These are phyloP conservation scores for Erysimum pusillum DNA, from an alignment of 441 rosid species.

Conservation along the genomic window DNA sequence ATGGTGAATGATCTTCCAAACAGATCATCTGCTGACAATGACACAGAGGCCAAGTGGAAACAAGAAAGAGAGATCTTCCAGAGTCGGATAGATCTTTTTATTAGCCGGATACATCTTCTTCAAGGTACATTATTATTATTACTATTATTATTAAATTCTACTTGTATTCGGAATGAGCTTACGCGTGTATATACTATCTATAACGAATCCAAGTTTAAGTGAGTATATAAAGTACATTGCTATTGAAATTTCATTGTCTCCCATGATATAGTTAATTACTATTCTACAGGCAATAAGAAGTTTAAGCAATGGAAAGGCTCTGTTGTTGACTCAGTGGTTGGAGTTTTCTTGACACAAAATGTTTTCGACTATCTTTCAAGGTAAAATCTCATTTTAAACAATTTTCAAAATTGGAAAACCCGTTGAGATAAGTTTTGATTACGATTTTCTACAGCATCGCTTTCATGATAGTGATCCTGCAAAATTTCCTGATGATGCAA, in stretches of 20 bases:
- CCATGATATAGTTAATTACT: not conserved
- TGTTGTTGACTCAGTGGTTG: conserved; percentile 65
- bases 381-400: conserved; percentile 38
- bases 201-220: not conserved
- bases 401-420: not conserved
- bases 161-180: not conserved
- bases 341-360: conserved; percentile 73
- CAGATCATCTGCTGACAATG: conserved; percentile 38
- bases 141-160: not conserved
- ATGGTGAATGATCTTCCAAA: conserved; percentile 47
- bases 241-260: not conserved
- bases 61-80: conserved; percentile 50
- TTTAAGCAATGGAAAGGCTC: conserved; percentile 78
- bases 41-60: conserved; percentile 57
- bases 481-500: conserved; percentile 25
- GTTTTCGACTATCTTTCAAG: conserved; percentile 70
- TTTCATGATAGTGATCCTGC: conserved; percentile 44
- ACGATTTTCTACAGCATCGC: conserved; percentile 33
- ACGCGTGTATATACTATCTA: not conserved
- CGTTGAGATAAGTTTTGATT: not conserved
- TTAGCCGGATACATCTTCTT: conserved; percentile 53
- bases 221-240: not conserved
- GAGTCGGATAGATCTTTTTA: conserved; percentile 55
- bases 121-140: conserved; percentile 51
- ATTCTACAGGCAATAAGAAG: conserved; percentile 60